Percentiles rank a stretch among this genome's conserved stretches.
Conservation (phyloP, 768 basidiomycete genomes). For the Paxillus involutus region DNA sequence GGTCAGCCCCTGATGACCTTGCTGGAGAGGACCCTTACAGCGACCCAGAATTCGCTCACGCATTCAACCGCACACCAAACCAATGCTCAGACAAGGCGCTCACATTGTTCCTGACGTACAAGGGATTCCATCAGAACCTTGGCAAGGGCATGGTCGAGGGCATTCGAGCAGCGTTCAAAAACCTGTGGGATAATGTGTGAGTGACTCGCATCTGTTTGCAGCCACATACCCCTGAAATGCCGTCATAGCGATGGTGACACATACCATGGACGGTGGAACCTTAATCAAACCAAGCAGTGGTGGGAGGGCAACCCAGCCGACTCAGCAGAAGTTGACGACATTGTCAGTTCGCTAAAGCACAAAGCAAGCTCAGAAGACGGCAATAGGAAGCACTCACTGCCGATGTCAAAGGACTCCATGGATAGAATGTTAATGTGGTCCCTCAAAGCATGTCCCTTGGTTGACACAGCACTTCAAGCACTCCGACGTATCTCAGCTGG, state of each 20-base stretch:
- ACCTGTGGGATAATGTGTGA: constrained; percentile 2
- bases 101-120: not conserved
- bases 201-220: not conserved
- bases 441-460: no score
- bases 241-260: constrained; percentile 15
- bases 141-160: not conserved
- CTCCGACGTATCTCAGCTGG: no score
- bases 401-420: no score
- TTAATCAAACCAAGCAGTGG: constrained; percentile 16
- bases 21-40: not conserved
- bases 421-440: no score
- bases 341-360: constrained; percentile 27
- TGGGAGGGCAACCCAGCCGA: constrained; percentile 32
- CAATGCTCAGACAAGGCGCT: not conserved
- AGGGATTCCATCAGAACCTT: not conserved
- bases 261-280: constrained; percentile 27
- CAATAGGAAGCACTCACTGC: constrained; percentile 24
- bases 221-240: not conserved
- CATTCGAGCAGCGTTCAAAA: constrained; percentile 3
- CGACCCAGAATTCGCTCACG: not conserved
- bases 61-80: not conserved
- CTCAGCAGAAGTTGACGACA: constrained; percentile 16
- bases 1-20: not conserved
- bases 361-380: constrained; percentile 17
- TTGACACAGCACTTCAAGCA: no score